Base-by-base conservation (phyloP, 2,329 filamentous ascomycete species). In the Thelonectria rubi region DNA sequence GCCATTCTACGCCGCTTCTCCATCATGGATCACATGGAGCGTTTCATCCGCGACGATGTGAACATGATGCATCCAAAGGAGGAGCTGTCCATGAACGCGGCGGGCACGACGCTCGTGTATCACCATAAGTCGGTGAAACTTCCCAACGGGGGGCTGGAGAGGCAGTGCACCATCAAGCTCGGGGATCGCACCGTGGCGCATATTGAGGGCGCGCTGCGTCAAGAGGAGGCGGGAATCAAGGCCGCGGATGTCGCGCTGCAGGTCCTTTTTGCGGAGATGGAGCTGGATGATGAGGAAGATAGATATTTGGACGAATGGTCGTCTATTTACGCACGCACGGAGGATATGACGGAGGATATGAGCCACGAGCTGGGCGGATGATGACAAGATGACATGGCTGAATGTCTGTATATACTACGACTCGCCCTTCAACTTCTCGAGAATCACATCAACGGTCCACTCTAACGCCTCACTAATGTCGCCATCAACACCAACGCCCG, bases 401-500 rank as follows among this genome's bases (percentile, higher is more conserved):
- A 14, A 15, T 52, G 17, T 52, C 15, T 37, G 26, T 55, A 24
- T 12, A 24, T 14, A 49, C 55, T 69, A 66, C 30, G 56, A 37
- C 30, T 67, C 60, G 46, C 70, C 69, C 63, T 79, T 77, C 62
- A 86, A 64, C 64, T 80, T 76, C 17, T 73, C 73, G 72, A 91
- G 82, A 17, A 93, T 75, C 50, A 80, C 78, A 54, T 87, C 83
- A 2, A 92, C 89, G 1, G 88, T 87, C 91, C 91, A 94, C 53
- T 81, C 80, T 65, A 94, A 76, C 30, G 87, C 83, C 57, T 82
- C 80, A 65, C 80, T 81, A 84, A 93, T 88, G 60, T 86, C 83
- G 9, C 82, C 78, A 70, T 88, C 83, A 18, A 83, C 62, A 2
- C 74, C 78, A 8, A 64, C 79, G 12, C 76, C 80, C 1, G 77